These are phyloP conservation scores for Scleromitrula shiraiana DNA, from an alignment of 2,329 filamentous ascomycete species.

Conservation along the genomic window DNA sequence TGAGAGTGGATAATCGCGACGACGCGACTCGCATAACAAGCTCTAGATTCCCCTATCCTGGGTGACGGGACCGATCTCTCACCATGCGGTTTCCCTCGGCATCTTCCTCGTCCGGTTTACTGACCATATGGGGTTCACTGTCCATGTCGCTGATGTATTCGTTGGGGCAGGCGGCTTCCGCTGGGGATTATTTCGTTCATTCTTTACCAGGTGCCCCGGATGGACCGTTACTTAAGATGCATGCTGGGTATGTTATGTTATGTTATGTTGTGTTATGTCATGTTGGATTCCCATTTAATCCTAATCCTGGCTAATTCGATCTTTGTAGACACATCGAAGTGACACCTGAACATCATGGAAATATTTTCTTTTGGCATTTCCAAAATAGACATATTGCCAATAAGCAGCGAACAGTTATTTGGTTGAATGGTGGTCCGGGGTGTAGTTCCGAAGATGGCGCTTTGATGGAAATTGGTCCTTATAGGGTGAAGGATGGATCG, in stretches of 20 bases:
- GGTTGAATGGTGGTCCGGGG: conserved; percentile 94
- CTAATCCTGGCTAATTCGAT: neutral
- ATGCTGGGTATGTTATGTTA: conserved; percentile 71
- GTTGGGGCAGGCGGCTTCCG: conserved; percentile 41
- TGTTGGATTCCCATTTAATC: conserved; percentile 1
- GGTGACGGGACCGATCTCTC: conserved; percentile 11
- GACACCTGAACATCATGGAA: conserved; percentile 74
- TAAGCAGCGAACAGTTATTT: conserved; percentile 82
- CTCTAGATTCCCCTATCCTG: conserved; percentile 3
- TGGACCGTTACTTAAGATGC: conserved; percentile 83
- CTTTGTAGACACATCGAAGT: conserved; percentile 76
- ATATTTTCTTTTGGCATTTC: conserved; percentile 98
- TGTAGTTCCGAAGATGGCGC: conserved; percentile 97
- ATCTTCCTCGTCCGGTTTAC: conserved; percentile 9
- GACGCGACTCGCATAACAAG: conserved; percentile 9
- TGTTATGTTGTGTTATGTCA: too few species aligned
- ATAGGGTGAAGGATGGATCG: conserved; percentile 68
- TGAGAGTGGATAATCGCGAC: conserved; percentile 8
- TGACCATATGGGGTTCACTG: conserved; percentile 29
- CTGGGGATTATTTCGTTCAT: conserved; percentile 85
- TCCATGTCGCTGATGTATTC: conserved; percentile 38
- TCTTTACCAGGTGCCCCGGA: conserved; percentile 77
- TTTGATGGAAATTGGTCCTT: conserved; percentile 83
- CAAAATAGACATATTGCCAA: conserved; percentile 94
- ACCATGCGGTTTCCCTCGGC: conserved; percentile 25